phyloP scores from a whole-genome alignment of 805 yeast genomes.

The Teunomyces panamensis region DNA sequence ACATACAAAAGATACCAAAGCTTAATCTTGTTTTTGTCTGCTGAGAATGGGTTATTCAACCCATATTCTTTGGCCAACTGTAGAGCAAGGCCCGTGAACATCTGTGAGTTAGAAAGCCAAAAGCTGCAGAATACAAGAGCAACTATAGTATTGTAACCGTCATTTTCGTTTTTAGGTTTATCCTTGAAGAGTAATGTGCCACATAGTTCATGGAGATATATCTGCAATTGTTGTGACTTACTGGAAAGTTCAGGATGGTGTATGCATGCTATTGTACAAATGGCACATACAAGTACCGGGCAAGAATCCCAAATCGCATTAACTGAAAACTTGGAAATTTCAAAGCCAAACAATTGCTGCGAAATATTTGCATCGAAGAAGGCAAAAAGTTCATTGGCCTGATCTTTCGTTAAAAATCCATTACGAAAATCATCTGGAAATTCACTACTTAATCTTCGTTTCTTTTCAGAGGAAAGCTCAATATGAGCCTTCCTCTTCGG shows the following conservation, averaged over 20 bases:
- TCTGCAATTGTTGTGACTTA: constrained; percentile 26
- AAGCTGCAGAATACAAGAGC: constrained; percentile 65
- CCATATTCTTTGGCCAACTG: constrained; percentile 59
- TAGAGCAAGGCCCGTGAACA: constrained; percentile 66
- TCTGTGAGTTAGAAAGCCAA: constrained; percentile 63
- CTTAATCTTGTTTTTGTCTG: constrained; percentile 46
- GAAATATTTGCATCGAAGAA: constrained; percentile 55
- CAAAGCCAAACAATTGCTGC: constrained; percentile 67
- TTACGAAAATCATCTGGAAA: constrained; percentile 34
- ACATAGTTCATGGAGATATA: constrained; percentile 33
- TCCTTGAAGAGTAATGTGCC: constrained; percentile 31
- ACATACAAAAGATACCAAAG: constrained; percentile 66
- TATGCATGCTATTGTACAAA: constrained; percentile 60
- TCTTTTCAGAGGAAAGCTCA: not conserved
- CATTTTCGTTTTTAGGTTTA: constrained; percentile 42
- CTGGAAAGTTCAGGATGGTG: constrained; percentile 48
- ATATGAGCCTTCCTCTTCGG: not conserved
- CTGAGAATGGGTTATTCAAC: constrained; percentile 31
- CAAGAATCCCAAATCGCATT: constrained; percentile 52
- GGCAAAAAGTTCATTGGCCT: constrained; percentile 48
- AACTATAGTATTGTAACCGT: constrained; percentile 58
- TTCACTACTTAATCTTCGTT: not conserved
- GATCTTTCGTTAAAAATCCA: constrained; percentile 31
- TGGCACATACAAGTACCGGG: constrained; percentile 57
- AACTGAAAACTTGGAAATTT: constrained; percentile 47